Evolutionary conservation across 805 yeast species (phyloP), one percentile per base, ranked within the genome.

Genomic region (Suhomyces sp.): DNA sequence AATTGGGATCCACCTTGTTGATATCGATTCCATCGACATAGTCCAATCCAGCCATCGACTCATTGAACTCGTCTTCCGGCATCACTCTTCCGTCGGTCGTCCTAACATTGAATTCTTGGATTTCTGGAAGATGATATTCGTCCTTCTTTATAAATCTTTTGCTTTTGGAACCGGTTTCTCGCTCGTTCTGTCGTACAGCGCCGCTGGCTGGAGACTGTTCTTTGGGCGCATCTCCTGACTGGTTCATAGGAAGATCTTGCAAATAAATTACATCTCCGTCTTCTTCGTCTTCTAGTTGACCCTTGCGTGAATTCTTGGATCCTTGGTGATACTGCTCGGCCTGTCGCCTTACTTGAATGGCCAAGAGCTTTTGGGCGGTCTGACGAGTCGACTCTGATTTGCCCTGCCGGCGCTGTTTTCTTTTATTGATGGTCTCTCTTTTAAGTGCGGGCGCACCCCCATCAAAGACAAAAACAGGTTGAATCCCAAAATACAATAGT

Each of bases 361-460:
- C 91, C 44, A 94, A 70, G 48, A 94, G 70, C 67, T 84, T 83
- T 54, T 85, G 87, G 0, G 99, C 99, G 0, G 96, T 87, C 51
- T 79, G 80, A 22, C 80, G 69, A 0, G 91, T 87, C 51, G 79
- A 82, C 49, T 86, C 92, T 56, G 84, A 75, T 53, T 89, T 80
- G 0, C 90, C 96, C 58, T 85, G 85, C 44, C 97, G 71, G 55
- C 88, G 71, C 61, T 88, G 89, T 58, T 83, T 80, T 57, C 99
- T 79, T 54, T 82, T 78, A 13, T 77, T 77, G 15, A 94, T 88
- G 0, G 97, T 93, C 54, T 84, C 84, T 57, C 85, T 75, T 72
- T 94, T 94, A 63, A 94, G 70, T 1, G 78, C 76, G 0, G 97
- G 97, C 0, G 96, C 97, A 1, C 94, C 97, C 26, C 98, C 98